Conservation (phyloP, 306 rosid species). For the Ormosia semicastrata region DNA sequence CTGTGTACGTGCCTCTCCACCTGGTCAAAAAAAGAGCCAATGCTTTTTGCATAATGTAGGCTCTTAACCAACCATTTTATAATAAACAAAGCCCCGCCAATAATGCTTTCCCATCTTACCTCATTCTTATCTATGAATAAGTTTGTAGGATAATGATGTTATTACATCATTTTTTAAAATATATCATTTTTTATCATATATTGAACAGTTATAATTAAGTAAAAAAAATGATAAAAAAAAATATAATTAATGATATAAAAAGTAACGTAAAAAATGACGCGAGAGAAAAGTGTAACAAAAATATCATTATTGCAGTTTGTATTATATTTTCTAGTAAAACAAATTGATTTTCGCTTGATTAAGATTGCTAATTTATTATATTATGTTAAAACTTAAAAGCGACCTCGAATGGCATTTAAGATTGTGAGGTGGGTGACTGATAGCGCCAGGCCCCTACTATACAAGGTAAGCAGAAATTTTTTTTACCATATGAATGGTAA, state of each 20-base stretch:
- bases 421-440: neutral
- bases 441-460: neutral
- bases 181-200: no score
- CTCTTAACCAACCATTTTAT: neutral
- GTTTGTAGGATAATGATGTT: no score
- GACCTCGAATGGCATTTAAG: neutral
- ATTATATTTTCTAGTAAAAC: conserved; percentile 8
- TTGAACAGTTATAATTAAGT: no score
- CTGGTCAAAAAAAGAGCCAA: conserved; percentile 28
- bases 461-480: neutral
- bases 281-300: no score
- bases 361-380: neutral
- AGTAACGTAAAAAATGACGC: no score
- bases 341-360: neutral
- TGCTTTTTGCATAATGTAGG: conserved; percentile 20
- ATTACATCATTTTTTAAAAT: no score
- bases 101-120: conserved; percentile 32
- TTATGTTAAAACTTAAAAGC: neutral
- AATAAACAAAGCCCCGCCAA: conserved; percentile 1
- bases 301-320: no score
- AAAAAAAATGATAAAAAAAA: no score
- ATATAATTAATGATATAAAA: no score
- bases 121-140: conserved; percentile 40
- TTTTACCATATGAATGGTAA: neutral
- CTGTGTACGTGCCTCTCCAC: conserved; percentile 22